Evolutionary conservation across 331 rosid species (phyloP).

Genomic region (Acacia concinna): DNA sequence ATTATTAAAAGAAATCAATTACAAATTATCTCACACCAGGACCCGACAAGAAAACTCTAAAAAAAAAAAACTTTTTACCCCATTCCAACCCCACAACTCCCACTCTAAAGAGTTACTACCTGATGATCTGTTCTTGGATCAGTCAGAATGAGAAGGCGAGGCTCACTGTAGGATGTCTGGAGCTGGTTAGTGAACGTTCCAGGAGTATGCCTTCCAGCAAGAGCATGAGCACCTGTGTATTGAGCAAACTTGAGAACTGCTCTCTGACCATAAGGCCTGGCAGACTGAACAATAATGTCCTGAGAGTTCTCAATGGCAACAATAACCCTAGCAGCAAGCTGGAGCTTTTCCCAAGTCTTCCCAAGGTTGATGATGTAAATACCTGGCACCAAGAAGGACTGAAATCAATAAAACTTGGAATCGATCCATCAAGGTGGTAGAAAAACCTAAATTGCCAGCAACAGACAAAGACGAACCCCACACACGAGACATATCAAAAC

Average conservation of each 20-base stretch:
- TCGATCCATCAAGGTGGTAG: background rate
- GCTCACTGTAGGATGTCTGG: constrained; percentile 67
- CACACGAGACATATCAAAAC: background rate
- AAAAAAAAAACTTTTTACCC: background rate
- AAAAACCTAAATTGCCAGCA: background rate
- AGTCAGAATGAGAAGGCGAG: constrained; percentile 79
- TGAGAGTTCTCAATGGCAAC: constrained; percentile 78
- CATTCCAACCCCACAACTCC: background rate
- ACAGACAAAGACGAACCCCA: background rate
- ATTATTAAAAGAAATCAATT: background rate
- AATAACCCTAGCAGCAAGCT: constrained; percentile 78
- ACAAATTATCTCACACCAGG: background rate
- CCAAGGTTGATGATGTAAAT: constrained; percentile 81
- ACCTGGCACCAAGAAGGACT: constrained; percentile 35
- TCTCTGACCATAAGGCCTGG: constrained; percentile 87
- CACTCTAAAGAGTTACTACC: constrained; percentile 23
- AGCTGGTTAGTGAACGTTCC: constrained; percentile 80
- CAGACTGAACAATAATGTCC: constrained; percentile 83
- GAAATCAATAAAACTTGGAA: constrained; percentile 19
- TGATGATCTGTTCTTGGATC: constrained; percentile 88
- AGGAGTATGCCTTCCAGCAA: constrained; percentile 79
- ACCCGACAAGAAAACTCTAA: background rate
- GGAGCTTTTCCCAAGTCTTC: constrained; percentile 84
- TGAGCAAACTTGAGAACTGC: constrained; percentile 87
- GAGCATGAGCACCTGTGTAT: constrained; percentile 72